Conservation (phyloP, 805 yeast genomes). For the Monosporozyma yasuniensis region DNA sequence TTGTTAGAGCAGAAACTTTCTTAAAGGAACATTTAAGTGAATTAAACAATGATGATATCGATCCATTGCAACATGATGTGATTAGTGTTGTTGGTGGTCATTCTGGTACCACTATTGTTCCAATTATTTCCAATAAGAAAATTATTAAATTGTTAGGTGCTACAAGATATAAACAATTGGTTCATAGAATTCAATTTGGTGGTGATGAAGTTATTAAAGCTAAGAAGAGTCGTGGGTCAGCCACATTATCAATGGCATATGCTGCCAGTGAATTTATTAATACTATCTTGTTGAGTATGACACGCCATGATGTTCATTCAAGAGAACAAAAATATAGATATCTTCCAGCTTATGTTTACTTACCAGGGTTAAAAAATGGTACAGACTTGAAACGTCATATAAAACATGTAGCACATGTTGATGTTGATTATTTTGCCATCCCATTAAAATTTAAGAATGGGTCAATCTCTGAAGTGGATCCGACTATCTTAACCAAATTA, state of each 20-base stretch:
- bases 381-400: slow-evolving; percentile 32
- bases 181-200: slow-evolving; percentile 75
- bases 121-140: slow-evolving; percentile 54
- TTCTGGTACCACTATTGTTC: slow-evolving; percentile 77
- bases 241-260: slow-evolving; percentile 79
- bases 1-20: slow-evolving; percentile 65
- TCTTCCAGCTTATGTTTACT: slow-evolving; percentile 44
- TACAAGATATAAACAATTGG: slow-evolving; percentile 46
- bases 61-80: slow-evolving; percentile 43
- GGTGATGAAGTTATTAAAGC: slow-evolving; percentile 87
- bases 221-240: slow-evolving; percentile 76
- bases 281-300: slow-evolving; percentile 38
- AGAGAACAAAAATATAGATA: slow-evolving; percentile 8
- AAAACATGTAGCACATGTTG: slow-evolving; percentile 18
- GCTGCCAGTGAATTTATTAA: slow-evolving; percentile 73
- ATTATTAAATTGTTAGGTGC: slow-evolving; percentile 30
- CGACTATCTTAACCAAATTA: slow-evolving; percentile 38
- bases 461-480: slow-evolving; percentile 47
- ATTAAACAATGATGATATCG: slow-evolving; percentile 9
- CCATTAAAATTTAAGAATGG: slow-evolving; percentile 48
- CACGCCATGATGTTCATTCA: slow-evolving; percentile 6
- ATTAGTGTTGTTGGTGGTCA: slow-evolving; percentile 78
- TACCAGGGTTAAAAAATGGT: slow-evolving; percentile 47
- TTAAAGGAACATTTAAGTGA: slow-evolving; percentile 31
- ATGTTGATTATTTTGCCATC: slow-evolving; percentile 46